phyloP scores from a whole-genome alignment of 1,139 yeast genomes.

The Kodamaea sp. region DNA sequence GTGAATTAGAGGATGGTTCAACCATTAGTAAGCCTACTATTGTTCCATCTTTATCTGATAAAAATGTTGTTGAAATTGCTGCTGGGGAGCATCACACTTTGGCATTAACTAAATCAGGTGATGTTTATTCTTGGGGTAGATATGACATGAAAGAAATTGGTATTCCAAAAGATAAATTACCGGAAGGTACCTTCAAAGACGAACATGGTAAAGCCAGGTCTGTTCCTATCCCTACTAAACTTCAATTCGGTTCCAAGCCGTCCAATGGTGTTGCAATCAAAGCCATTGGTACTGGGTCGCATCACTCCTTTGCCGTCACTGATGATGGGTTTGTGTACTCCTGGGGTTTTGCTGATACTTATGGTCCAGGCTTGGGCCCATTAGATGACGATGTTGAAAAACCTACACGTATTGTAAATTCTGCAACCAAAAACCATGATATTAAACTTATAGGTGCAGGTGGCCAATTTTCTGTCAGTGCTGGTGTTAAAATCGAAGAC shows the following conservation, averaged over 20 bases:
- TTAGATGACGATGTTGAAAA: constrained; percentile 82
- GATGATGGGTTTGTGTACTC: constrained; percentile 82
- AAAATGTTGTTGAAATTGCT: constrained; percentile 58
- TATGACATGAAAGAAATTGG: constrained; percentile 93
- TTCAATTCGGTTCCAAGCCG: constrained; percentile 32
- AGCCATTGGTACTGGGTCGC: constrained; percentile 78
- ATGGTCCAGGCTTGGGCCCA: constrained; percentile 93
- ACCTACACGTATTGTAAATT: constrained; percentile 85
- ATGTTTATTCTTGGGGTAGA: constrained; percentile 82
- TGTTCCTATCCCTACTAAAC: constrained; percentile 78
- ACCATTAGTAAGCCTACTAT: constrained; percentile 74
- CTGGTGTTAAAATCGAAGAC: constrained; percentile 64
- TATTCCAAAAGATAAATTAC: constrained; percentile 57
- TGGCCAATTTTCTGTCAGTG: constrained; percentile 90
- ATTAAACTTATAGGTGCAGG: constrained; percentile 81
- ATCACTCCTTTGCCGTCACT: constrained; percentile 84
- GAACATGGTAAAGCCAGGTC: constrained; percentile 79
- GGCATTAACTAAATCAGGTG: constrained; percentile 69
- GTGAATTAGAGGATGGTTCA: constrained; percentile 73
- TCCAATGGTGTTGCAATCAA: constrained; percentile 44
- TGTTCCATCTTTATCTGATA: constrained; percentile 55
- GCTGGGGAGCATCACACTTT: constrained; percentile 96
- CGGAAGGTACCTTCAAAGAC: constrained; percentile 69
- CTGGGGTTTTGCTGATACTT: constrained; percentile 98
- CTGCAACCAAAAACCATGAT: constrained; percentile 80